These are phyloP conservation scores for Mycena albidolilacea DNA, from an alignment of 768 basidiomycete genomes.

Conservation along the genomic window DNA sequence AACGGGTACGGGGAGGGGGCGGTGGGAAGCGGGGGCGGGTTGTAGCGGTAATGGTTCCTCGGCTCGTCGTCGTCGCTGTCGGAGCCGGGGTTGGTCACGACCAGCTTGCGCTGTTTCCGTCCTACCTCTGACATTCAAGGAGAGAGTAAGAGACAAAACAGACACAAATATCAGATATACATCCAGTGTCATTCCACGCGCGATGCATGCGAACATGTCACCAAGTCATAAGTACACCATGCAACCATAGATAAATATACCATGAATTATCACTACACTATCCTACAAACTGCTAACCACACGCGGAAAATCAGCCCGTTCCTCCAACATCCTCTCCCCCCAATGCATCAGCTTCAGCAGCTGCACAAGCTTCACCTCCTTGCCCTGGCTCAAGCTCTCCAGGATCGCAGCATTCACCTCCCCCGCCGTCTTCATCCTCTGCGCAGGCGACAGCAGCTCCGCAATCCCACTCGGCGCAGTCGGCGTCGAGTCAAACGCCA, in stretches of 20 bases:
- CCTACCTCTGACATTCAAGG: constrained; percentile 74
- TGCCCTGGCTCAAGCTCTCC: constrained; percentile 91
- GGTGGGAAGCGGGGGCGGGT: constrained; percentile 52
- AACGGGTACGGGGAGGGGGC: constrained; percentile 49
- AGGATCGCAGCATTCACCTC: constrained; percentile 97
- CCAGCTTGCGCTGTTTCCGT: constrained; percentile 63
- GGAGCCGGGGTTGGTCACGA: constrained; percentile 75
- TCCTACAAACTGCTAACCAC: constrained; percentile 6
- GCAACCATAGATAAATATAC: not conserved
- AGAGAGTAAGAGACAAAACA: not conserved
- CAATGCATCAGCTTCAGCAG: constrained; percentile 88
- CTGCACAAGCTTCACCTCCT: constrained; percentile 90
- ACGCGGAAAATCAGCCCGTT: constrained; percentile 83
- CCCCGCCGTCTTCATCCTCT: constrained; percentile 94
- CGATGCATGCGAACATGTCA: not conserved
- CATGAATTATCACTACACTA: not conserved
- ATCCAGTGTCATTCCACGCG: not conserved
- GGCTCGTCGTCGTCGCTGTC: constrained; percentile 55
- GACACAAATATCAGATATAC: too few species aligned
- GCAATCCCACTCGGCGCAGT: constrained; percentile 76
- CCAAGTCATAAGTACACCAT: not conserved
- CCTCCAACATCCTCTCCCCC: constrained; percentile 87
- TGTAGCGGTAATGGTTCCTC: constrained; percentile 48
- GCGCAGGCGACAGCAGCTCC: constrained; percentile 86
- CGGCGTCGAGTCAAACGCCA: constrained; percentile 83